Evolutionary conservation across 2,329 filamentous ascomycete genomes (phyloP).

Genomic region (Gnomoniopsis sp.): DNA sequence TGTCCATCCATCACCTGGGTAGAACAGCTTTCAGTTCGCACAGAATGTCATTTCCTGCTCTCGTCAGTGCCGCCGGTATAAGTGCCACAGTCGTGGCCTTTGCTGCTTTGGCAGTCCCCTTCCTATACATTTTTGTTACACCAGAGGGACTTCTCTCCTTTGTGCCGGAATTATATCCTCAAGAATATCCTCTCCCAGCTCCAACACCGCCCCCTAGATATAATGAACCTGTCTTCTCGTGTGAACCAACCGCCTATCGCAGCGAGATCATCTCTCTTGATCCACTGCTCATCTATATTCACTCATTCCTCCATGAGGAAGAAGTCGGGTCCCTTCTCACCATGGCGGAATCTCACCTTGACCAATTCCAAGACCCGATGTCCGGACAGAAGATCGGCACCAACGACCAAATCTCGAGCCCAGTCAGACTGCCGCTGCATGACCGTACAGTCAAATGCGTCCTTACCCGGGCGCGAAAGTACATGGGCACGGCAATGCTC

Average conservation of each 20-base stretch:
- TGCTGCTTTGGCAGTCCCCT: constrained; percentile 9
- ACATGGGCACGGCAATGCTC: constrained; percentile 34
- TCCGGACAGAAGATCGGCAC: constrained; percentile 30
- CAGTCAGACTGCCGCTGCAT: constrained; percentile 33
- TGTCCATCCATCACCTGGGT: not conserved
- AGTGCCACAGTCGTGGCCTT: not conserved
- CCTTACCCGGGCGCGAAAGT: constrained; percentile 30
- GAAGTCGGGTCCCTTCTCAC: constrained; percentile 34
- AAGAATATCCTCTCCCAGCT: constrained; percentile 20
- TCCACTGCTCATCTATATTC: constrained; percentile 41
- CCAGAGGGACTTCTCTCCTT: constrained; percentile 18
- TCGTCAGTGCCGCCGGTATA: not conserved
- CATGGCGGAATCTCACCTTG: constrained; percentile 33
- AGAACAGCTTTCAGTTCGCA: not conserved
- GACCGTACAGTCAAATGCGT: constrained; percentile 35
- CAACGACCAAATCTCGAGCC: constrained; percentile 35
- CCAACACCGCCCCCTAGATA: not conserved
- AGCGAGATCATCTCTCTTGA: constrained; percentile 40
- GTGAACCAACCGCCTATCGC: constrained; percentile 31
- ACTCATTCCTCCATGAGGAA: constrained; percentile 32
- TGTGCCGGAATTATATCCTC: constrained; percentile 21
- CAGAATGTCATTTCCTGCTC: not conserved
- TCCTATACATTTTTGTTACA: constrained; percentile 15
- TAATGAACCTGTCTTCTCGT: constrained; percentile 21
- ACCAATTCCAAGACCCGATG: constrained; percentile 33